phyloP scores from a whole-genome alignment of 495 filamentous ascomycete genomes.

The Annulohypoxylon stygium region DNA sequence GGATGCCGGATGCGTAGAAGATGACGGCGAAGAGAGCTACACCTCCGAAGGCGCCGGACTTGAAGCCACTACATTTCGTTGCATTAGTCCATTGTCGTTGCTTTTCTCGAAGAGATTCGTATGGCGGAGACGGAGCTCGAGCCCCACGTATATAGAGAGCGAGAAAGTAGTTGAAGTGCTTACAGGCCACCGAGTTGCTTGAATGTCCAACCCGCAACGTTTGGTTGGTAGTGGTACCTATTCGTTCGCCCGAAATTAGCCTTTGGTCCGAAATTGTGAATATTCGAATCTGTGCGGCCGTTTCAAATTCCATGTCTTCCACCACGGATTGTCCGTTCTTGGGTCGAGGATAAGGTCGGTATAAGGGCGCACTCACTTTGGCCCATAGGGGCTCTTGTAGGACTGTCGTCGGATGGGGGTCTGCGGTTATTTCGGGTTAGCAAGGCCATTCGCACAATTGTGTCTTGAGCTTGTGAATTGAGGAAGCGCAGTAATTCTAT shows the following conservation, averaged over 20 bases:
- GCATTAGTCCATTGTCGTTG: conserved; percentile 21
- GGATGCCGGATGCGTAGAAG: conserved; percentile 72
- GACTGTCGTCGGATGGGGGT: conserved; percentile 52
- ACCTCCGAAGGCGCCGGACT: conserved; percentile 64
- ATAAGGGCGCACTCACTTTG: conserved; percentile 61
- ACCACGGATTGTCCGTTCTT: background rate
- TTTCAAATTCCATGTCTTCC: background rate
- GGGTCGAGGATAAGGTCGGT: background rate
- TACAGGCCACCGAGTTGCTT: conserved; percentile 56
- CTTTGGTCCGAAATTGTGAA: conserved; percentile 3
- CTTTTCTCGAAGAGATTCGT: background rate
- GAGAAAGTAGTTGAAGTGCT: conserved; percentile 40
- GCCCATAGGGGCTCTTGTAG: conserved; percentile 66
- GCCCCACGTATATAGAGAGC: background rate
- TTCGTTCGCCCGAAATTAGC: conserved; percentile 48
- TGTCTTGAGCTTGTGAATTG: background rate
- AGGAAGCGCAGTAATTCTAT: background rate
- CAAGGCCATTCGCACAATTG: background rate
- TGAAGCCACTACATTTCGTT: conserved; percentile 57
- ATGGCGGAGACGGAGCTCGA: background rate
- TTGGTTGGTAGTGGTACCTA: conserved; percentile 64
- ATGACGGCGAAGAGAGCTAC: conserved; percentile 69
- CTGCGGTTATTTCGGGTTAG: conserved; percentile 49
- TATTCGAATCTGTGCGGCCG: conserved; percentile 1
- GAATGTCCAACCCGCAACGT: conserved; percentile 55